phyloP scores from a whole-genome alignment of 2,329 filamentous ascomycete species.

The Didymella sp. region DNA sequence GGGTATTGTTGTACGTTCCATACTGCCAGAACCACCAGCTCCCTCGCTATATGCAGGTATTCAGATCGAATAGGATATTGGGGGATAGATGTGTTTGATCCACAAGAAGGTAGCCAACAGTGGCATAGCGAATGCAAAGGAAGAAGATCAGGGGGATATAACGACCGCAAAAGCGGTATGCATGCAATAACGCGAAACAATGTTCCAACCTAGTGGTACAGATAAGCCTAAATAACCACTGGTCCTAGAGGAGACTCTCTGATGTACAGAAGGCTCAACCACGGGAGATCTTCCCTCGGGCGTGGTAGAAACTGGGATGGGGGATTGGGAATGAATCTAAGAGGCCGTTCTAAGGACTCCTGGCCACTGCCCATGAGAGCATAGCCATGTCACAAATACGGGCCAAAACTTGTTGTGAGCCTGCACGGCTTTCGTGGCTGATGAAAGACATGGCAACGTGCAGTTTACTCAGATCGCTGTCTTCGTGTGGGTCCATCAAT shows the following conservation, averaged over 20 bases:
- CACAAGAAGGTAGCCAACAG: constrained; percentile 10
- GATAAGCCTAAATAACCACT: neutral
- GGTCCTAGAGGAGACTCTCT: neutral
- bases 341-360: constrained; percentile 12
- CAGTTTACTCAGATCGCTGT: constrained; percentile 53
- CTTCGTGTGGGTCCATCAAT: constrained; percentile 37
- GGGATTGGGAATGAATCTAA: neutral
- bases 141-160: constrained; percentile 21
- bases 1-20: constrained; percentile 18
- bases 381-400: constrained; percentile 59
- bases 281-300: neutral
- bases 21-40: constrained; percentile 18
- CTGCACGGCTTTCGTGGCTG: constrained; percentile 54
- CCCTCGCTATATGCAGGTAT: constrained; percentile 21
- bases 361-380: constrained; percentile 51
- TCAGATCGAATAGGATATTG: constrained; percentile 7
- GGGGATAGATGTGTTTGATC: constrained; percentile 11
- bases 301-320: neutral
- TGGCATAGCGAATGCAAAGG: constrained; percentile 22
- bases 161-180: constrained; percentile 19
- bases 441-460: constrained; percentile 58
- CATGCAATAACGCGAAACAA: constrained; percentile 20
- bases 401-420: constrained; percentile 57
- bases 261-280: neutral
- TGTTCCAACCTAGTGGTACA: constrained; percentile 18